Evolutionary conservation across 2,329 filamentous ascomycete species (phyloP).

Genomic region (Zasmidium citrigriseum): DNA sequence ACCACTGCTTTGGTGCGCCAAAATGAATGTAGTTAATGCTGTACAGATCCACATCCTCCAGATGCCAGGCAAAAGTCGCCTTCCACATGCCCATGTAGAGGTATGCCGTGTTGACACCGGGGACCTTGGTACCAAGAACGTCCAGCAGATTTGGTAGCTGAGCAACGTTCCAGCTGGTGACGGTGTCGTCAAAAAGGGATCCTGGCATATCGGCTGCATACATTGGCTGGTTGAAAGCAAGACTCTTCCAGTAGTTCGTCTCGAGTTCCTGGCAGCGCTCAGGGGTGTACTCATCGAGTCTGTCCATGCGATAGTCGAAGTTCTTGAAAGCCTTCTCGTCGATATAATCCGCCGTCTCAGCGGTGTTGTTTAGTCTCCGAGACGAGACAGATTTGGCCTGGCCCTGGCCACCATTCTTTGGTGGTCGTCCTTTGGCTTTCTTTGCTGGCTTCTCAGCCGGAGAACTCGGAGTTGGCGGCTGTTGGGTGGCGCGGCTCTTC

Average conservation of each 20-base stretch:
- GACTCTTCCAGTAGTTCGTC: conserved; percentile 92
- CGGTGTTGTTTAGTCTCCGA: conserved; percentile 80
- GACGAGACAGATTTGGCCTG: conserved; percentile 77
- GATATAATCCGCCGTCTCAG: conserved; percentile 74
- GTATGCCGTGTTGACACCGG: conserved; percentile 96
- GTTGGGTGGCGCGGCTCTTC: conserved; percentile 24
- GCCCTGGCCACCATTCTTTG: conserved; percentile 53
- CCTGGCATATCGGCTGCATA: conserved; percentile 97
- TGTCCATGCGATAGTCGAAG: conserved; percentile 86
- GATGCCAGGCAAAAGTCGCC: conserved; percentile 97
- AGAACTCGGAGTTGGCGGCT: conserved; percentile 34
- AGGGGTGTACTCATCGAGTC: conserved; percentile 80
- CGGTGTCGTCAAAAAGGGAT: conserved; percentile 85
- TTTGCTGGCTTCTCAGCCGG: conserved; percentile 53
- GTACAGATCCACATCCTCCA: conserved; percentile 98
- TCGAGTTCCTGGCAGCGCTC: conserved; percentile 95
- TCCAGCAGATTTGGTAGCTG: conserved; percentile 92
- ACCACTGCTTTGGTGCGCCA: conserved; percentile 98
- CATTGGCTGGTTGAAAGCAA: conserved; percentile 91
- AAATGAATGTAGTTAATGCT: conserved; percentile 99
- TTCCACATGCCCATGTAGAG: conserved; percentile 99
- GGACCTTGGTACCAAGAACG: conserved; percentile 90
- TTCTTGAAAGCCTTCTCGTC: conserved; percentile 89
- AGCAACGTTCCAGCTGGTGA: conserved; percentile 88
- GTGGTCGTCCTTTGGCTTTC: conserved; percentile 50